Base-by-base conservation (phyloP, 768 basidiomycete genomes). In the Boletus speciosus region DNA sequence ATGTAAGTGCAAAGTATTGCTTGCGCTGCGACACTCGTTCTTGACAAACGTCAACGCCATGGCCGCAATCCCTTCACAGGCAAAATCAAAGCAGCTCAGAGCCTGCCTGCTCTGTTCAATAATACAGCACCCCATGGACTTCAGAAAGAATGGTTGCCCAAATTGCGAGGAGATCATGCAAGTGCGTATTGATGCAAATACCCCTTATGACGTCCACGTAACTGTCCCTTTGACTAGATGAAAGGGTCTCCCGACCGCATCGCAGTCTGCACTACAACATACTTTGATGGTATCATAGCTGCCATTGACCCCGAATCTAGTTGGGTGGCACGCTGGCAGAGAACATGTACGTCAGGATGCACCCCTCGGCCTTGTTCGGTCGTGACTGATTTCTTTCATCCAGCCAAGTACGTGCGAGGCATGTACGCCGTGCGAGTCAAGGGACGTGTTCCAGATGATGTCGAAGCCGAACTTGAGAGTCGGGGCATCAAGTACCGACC, bases 271-370 rank as follows among this genome's bases (percentile, higher is more conserved):
- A 99, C 96, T 10, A 95, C 93, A 25, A 85, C 89, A 2, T 86
- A 90, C 59, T 99, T 90, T 61, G 96, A 98, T 61, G 97, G 97
- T 12, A 79, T 93, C 37, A 90, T 98, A 58, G 83, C 94, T 0
- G 82, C 93, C 44, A 84, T 93, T 41, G 83, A 90, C 63, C 88
- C 95, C 2, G 85, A 90, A 61, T 79, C 80, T 45, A 93, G 91
- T 68, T 99, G 97, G 97, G 94, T 98, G 6, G 90, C 91, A 7
- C 82, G 90, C 61, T 99, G 95, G 94, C 95, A 99, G 71, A 76
- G 96, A 68, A 93, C 88, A 61, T 84, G 96, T 95, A 61, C 58
- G 87, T 79, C 39, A 31, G 51, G 43, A 19, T 21, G 14, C 10
- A n/a, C 19, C 31, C 23, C 23, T 56, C 27, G 48, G 41, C 25